Conservation (phyloP, 129 eudicot species). For the Oenanthe sinensis region DNA sequence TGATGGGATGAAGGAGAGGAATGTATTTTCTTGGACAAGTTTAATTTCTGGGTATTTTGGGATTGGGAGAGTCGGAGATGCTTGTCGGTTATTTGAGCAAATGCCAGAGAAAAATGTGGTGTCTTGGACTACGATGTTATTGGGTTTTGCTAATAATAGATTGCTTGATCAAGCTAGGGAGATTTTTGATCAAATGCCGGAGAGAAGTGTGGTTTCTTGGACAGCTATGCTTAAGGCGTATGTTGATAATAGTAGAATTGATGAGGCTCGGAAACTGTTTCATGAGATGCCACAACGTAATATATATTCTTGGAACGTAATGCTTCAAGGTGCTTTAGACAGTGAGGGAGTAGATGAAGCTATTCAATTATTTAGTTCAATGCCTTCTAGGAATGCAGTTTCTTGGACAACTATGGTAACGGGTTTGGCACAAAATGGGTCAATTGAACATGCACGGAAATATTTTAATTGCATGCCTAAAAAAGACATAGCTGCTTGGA, state of each 20-base stretch:
- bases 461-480: slow-evolving; percentile 45
- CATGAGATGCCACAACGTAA: slow-evolving; percentile 36
- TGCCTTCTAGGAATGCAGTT: slow-evolving; percentile 34
- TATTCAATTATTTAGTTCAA: slow-evolving; percentile 29
- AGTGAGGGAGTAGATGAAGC: slow-evolving; percentile 32
- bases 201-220: slow-evolving; percentile 38
- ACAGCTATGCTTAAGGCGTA: slow-evolving; percentile 49
- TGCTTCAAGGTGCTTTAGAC: slow-evolving; percentile 35
- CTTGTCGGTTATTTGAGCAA: slow-evolving; percentile 23
- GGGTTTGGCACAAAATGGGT: slow-evolving; percentile 36
- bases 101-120: slow-evolving; percentile 44
- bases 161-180: slow-evolving; percentile 33
- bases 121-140: slow-evolving; percentile 37
- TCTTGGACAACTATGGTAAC: slow-evolving; percentile 46
- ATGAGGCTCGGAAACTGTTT: slow-evolving; percentile 32
- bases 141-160: slow-evolving; percentile 41
- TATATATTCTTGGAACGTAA: slow-evolving; percentile 37
- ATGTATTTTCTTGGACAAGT: slow-evolving; percentile 45
- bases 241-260: slow-evolving; percentile 22
- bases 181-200: slow-evolving; percentile 33
- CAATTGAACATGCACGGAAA: slow-evolving; percentile 27
- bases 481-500: slow-evolving; percentile 49
- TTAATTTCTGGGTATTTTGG: slow-evolving; percentile 47
- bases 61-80: slow-evolving; percentile 29
- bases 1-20: slow-evolving; percentile 34